phyloP scores from a whole-genome alignment of 202 grass and related monocot genomes.

The Zizania palustris region DNA sequence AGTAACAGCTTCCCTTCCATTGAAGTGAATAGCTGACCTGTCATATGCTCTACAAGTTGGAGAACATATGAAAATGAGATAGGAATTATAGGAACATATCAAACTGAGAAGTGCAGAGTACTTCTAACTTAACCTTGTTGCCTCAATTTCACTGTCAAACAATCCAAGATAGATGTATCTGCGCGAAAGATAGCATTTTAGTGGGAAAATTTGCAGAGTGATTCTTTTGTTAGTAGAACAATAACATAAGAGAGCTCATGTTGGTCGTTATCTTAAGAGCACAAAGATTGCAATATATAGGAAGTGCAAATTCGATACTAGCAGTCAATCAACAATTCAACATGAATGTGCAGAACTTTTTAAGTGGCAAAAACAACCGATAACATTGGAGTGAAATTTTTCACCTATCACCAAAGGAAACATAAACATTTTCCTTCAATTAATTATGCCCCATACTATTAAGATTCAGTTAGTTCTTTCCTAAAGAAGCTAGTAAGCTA shows the following conservation, averaged over 20 bases:
- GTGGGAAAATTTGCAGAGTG: slow-evolving; percentile 9
- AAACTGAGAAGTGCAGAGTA: not conserved
- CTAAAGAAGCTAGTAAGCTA: not conserved
- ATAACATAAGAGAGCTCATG: not conserved
- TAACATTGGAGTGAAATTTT: not conserved
- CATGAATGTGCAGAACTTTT: not conserved
- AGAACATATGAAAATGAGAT: slow-evolving; percentile 13
- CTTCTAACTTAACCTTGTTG: slow-evolving; percentile 64
- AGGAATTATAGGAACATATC: slow-evolving; percentile 3
- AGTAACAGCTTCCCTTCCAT: slow-evolving; percentile 66
- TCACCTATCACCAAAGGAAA: slow-evolving; percentile 4
- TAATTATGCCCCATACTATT: not conserved
- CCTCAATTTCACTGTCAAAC: slow-evolving; percentile 86
- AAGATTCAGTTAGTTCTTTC: not conserved
- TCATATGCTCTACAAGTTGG: slow-evolving; percentile 65
- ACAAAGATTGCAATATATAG: not conserved
- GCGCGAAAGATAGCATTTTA: slow-evolving; percentile 42
- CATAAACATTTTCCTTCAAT: slow-evolving; percentile 11
- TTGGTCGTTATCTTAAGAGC: not conserved
- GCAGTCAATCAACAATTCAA: not conserved
- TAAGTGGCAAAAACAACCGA: not conserved
- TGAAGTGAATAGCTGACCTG: slow-evolving; percentile 70
- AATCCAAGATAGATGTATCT: slow-evolving; percentile 96
- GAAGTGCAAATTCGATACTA: not conserved
- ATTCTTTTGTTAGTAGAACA: not conserved